Evolutionary conservation across 768 basidiomycete genomes (phyloP).

Genomic region (Phylloporus rhodoxanthus): DNA sequence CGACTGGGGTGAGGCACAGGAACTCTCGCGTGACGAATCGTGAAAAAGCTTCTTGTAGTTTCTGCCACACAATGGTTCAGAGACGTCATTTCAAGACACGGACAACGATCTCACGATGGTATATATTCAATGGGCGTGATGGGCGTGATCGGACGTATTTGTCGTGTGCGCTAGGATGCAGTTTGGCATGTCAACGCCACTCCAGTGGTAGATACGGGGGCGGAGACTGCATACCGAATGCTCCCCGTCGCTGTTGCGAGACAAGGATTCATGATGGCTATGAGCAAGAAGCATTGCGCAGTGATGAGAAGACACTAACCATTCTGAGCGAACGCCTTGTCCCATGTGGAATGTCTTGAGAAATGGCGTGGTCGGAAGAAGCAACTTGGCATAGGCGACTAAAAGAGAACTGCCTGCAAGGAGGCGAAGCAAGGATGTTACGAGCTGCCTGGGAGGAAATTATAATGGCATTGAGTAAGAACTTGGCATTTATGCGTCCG

Average conservation of each 20-base stretch:
- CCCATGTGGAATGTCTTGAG: constrained; percentile 34
- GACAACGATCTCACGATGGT: constrained; percentile 25
- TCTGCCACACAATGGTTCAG: constrained; percentile 16
- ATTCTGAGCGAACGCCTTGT: constrained; percentile 33
- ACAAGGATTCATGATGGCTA: constrained; percentile 22
- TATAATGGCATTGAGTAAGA: constrained; percentile 30
- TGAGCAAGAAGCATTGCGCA: constrained; percentile 30
- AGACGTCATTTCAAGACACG: constrained; percentile 2
- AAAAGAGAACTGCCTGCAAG: constrained; percentile 16
- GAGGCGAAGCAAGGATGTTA: constrained; percentile 19
- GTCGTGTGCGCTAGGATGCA: constrained; percentile 22
- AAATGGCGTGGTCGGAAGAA: constrained; percentile 23
- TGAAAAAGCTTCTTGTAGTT: constrained; percentile 31
- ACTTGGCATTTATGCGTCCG: constrained; percentile 34
- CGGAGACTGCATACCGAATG: constrained; percentile 24
- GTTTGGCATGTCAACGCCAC: constrained; percentile 11
- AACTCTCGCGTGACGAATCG: constrained; percentile 27
- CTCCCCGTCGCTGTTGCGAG: constrained; percentile 25
- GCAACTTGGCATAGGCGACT: constrained; percentile 27
- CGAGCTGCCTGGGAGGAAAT: constrained; percentile 22
- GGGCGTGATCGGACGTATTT: constrained; percentile 32
- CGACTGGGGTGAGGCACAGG: constrained; percentile 29
- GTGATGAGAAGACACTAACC: constrained; percentile 34
- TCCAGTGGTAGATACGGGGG: background rate
- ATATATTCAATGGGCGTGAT: constrained; percentile 32